A percentile compares a stretch with the other conserved stretches of the same genome.
These are phyloP conservation scores for Pseudopediastrum boryanum DNA, from an alignment of 139 green algal species.

Conservation along the genomic window DNA sequence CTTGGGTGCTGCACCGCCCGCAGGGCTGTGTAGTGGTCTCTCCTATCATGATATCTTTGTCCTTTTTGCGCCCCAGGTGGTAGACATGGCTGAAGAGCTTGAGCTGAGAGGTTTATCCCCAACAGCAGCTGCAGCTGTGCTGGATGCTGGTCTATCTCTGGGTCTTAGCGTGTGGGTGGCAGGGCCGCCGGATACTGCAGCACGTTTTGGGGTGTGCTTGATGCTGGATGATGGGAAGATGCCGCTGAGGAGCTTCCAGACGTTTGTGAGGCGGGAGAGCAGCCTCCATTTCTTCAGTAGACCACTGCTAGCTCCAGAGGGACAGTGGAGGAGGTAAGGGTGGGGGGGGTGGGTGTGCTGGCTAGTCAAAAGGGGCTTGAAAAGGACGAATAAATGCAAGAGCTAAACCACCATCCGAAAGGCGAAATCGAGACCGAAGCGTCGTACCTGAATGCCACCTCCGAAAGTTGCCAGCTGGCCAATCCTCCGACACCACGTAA, in stretches of 20 bases:
- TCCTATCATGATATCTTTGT: background rate
- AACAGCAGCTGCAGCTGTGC: conserved; percentile 16
- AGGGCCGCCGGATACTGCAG: background rate
- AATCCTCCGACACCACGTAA: too few relatives aligned
- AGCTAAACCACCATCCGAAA: too few relatives aligned
- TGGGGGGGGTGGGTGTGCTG: background rate
- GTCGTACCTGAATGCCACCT: background rate
- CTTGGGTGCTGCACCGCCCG: background rate
- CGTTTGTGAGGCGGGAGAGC: conserved; percentile 30
- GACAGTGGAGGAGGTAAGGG: conserved; percentile 16
- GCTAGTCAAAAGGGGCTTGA: background rate
- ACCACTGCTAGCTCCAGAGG: background rate
- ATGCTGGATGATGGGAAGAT: conserved; percentile 24
- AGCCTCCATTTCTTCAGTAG: conserved; percentile 33
- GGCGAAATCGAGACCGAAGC: too few relatives aligned
- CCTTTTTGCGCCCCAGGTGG: conserved; percentile 36
- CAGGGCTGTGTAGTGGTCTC: too few relatives aligned
- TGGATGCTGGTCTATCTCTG: conserved; percentile 44
- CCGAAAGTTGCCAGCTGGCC: background rate
- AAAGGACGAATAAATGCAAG: background rate
- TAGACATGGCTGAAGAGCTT: conserved; percentile 48
- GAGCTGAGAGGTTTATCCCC: conserved; percentile 24
- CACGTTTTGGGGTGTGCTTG: conserved; percentile 1
- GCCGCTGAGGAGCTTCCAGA: conserved; percentile 29
- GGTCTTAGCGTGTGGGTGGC: conserved; percentile 41